These are phyloP conservation scores for Podaxis sp. DNA, from an alignment of 768 basidiomycete genomes.

Conservation along the genomic window DNA sequence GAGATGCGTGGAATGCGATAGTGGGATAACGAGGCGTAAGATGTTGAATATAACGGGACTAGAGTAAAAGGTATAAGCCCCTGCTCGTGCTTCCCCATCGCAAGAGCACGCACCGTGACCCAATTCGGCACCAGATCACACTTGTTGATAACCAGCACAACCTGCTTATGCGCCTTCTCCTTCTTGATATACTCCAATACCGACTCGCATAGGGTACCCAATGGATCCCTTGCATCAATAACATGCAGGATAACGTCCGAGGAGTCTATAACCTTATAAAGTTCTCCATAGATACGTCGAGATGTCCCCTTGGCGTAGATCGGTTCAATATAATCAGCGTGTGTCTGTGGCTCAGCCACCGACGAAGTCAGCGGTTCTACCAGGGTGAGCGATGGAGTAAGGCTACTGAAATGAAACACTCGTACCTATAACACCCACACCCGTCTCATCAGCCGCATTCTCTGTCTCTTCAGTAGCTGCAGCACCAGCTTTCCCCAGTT, in stretches of 20 bases:
- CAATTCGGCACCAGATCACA: constrained; percentile 98
- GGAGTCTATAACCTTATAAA: constrained; percentile 99
- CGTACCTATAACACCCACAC: constrained; percentile 43
- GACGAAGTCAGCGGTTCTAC: constrained; percentile 47
- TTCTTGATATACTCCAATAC: constrained; percentile 91
- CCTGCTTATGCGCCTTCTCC: constrained; percentile 96
- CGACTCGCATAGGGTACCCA: constrained; percentile 93
- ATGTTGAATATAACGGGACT: constrained; percentile 96
- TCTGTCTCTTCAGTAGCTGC: constrained; percentile 54
- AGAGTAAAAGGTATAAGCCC: constrained; percentile 4
- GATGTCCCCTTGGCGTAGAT: constrained; percentile 96
- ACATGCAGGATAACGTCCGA: constrained; percentile 96
- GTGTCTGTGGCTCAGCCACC: constrained; percentile 50
- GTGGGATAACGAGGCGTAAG: constrained; percentile 94
- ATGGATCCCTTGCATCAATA: constrained; percentile 90
- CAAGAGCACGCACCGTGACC: constrained; percentile 78
- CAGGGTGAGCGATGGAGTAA: neutral
- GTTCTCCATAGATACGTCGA: constrained; percentile 91
- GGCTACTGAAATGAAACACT: neutral
- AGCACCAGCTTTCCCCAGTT: constrained; percentile 66
- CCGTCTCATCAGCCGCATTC: constrained; percentile 31
- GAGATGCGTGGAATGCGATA: constrained; percentile 97
- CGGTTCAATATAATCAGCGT: constrained; percentile 82
- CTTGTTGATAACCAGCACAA: constrained; percentile 96
- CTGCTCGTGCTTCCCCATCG: neutral